These are phyloP conservation scores for Fusarium sp. DNA, from an alignment of 2,329 filamentous ascomycete genomes.

Conservation along the genomic window DNA sequence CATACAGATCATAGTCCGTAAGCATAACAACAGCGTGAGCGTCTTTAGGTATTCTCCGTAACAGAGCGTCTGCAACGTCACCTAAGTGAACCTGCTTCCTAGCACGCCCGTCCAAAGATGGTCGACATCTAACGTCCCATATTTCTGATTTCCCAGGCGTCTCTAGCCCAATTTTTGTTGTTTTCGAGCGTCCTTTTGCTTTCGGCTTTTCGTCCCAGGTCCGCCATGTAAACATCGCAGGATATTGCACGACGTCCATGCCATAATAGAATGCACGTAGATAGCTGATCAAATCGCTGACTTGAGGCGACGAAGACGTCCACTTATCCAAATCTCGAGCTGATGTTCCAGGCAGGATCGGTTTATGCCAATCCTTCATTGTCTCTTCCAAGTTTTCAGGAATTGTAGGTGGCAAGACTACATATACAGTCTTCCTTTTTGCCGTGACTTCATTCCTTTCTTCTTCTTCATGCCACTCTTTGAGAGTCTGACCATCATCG, in stretches of 20 bases:
- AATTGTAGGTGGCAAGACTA: conserved; percentile 61
- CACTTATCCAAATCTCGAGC: conserved; percentile 8
- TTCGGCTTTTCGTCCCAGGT: conserved; percentile 57
- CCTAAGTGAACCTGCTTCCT: conserved; percentile 67
- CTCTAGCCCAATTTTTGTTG: conserved; percentile 60
- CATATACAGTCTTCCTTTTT: conserved; percentile 64
- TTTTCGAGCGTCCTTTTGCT: conserved; percentile 18
- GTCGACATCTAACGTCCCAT: conserved; percentile 65
- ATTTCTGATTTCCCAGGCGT: conserved; percentile 48
- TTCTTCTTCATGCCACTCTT: conserved; percentile 60
- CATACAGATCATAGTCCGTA: conserved; percentile 72
- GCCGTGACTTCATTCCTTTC: conserved; percentile 63
- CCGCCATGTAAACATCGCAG: conserved; percentile 58
- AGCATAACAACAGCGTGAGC: conserved; percentile 70
- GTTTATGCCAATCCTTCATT: conserved; percentile 59
- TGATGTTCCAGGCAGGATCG: conserved; percentile 31
- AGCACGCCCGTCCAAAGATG: conserved; percentile 61
- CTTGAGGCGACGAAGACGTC: conserved; percentile 40
- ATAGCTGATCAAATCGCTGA: conserved; percentile 53
- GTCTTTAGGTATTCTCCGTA: conserved; percentile 65
- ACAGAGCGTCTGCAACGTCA: conserved; percentile 70
- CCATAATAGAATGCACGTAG: conserved; percentile 65
- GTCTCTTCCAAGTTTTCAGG: conserved; percentile 48
- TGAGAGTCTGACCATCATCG: conserved; percentile 63
- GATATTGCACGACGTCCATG: conserved; percentile 61